Evolutionary conservation across 2,329 filamentous ascomycete genomes (phyloP).

Genomic region (Botrytis byssoidea): DNA sequence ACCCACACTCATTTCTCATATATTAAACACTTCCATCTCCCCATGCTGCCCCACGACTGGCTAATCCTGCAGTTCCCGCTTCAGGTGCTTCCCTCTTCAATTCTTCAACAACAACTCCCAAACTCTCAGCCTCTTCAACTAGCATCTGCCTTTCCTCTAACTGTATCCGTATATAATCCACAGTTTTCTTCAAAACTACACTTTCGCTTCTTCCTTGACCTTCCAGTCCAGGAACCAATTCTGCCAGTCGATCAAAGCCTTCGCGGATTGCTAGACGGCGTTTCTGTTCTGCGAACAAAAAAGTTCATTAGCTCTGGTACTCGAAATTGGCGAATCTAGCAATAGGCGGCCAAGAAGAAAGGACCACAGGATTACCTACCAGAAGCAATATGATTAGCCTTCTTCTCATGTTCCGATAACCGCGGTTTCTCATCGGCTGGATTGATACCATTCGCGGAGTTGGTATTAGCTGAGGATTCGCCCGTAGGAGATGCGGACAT

Average conservation of each 20-base stretch:
- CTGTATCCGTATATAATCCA: slow-evolving; percentile 53
- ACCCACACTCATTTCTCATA: not conserved
- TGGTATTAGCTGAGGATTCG: slow-evolving; percentile 34
- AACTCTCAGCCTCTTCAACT: slow-evolving; percentile 49
- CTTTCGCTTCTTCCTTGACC: slow-evolving; percentile 69
- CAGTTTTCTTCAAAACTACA: slow-evolving; percentile 60
- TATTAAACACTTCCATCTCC: not conserved
- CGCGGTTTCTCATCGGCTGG: slow-evolving; percentile 55
- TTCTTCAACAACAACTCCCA: slow-evolving; percentile 48
- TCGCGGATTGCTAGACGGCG: slow-evolving; percentile 55
- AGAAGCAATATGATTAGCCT: slow-evolving; percentile 70
- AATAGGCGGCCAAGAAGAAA: not conserved
- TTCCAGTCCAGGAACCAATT: slow-evolving; percentile 65
- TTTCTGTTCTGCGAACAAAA: slow-evolving; percentile 48
- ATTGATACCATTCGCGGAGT: slow-evolving; percentile 31
- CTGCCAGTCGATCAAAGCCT: slow-evolving; percentile 66
- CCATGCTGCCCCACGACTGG: not conserved
- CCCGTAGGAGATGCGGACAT: slow-evolving; percentile 34
- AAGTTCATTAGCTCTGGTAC: not conserved
- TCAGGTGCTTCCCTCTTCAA: slow-evolving; percentile 26
- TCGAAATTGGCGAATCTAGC: not conserved
- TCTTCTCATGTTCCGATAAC: slow-evolving; percentile 68
- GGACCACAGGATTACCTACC: slow-evolving; percentile 26
- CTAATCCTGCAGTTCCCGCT: not conserved
- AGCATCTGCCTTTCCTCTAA: slow-evolving; percentile 50